Evolutionary conservation across 345 rosid species (phyloP).

Genomic region (Tarenaya hassleriana): DNA sequence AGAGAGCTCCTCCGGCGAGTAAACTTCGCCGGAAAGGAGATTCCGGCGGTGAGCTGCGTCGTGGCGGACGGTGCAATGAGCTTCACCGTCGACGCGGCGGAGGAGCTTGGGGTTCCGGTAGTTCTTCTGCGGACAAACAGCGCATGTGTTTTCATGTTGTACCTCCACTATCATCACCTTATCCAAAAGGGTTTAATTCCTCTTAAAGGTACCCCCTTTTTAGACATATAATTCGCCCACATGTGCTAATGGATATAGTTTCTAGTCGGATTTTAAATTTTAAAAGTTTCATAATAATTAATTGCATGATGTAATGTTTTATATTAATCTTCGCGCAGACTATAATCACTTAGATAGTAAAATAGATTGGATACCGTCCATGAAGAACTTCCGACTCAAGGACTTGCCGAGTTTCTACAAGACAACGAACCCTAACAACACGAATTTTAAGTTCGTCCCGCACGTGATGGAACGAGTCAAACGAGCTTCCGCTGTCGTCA

Average conservation of each 20-base stretch:
- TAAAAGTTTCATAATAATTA: conserved; percentile 4
- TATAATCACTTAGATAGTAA: conserved; percentile 27
- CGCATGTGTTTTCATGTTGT: conserved; percentile 20
- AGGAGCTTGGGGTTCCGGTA: conserved; percentile 26
- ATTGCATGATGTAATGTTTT: too few species aligned
- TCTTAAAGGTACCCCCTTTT: conserved; percentile 19
- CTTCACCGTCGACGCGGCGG: conserved; percentile 28
- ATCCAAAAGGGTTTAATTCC: conserved; percentile 20
- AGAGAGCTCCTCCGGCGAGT: conserved; percentile 17
- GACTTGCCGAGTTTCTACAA: conserved; percentile 35
- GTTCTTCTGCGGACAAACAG: conserved; percentile 23
- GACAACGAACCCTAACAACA: conserved; percentile 27
- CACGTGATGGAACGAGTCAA: conserved; percentile 17
- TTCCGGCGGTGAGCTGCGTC: conserved; percentile 27
- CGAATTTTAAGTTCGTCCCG: conserved; percentile 25
- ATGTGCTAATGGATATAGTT: too few species aligned
- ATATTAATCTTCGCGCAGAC: too few species aligned
- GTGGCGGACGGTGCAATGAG: conserved; percentile 26
- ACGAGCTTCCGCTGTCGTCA: conserved; percentile 27
- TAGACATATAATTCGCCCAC: neutral
- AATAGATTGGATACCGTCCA: conserved; percentile 37
- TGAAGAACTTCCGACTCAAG: conserved; percentile 27
- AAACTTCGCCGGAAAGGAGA: conserved; percentile 5
- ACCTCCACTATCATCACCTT: conserved; percentile 20
- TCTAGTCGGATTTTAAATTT: too few species aligned